A percentile compares a stretch with the other conserved stretches of the same genome.
Evolutionary conservation across 179 eudicot species (phyloP).

Genomic region (Carnegiea gigantea): DNA sequence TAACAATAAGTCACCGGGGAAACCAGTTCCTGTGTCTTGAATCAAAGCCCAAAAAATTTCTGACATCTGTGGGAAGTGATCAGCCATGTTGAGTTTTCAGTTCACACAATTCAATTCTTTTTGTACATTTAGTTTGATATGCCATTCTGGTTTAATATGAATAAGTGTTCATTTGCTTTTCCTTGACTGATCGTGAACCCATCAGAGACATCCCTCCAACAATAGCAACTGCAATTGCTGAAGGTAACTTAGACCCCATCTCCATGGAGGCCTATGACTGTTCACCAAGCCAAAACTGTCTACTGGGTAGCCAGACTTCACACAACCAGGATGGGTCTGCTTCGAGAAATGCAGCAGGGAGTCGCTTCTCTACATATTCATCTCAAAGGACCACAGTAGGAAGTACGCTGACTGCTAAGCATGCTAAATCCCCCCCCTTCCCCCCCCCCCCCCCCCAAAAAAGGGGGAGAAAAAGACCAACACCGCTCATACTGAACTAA

Average conservation of each 20-base stretch:
- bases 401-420: background rate
- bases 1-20: background rate
- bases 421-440: too few relatives aligned
- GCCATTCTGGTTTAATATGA: background rate
- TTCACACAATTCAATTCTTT: too few relatives aligned
- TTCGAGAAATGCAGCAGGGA: constrained; percentile 4
- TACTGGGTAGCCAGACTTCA: background rate
- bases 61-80: too few relatives aligned
- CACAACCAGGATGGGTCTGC: background rate
- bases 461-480: too few relatives aligned
- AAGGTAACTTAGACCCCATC: constrained; percentile 62
- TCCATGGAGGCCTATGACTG: constrained; percentile 68
- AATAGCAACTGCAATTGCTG: constrained; percentile 65
- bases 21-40: background rate
- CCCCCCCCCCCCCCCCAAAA: too few relatives aligned
- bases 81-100: too few relatives aligned
- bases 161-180: constrained; percentile 11
- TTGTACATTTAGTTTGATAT: too few relatives aligned
- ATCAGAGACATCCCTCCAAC: constrained; percentile 51
- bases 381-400: background rate
- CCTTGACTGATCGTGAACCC: constrained; percentile 39
- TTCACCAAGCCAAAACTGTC: constrained; percentile 23
- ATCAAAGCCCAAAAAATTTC: background rate
- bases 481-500: too few relatives aligned
- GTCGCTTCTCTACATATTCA: background rate